These are phyloP conservation scores for Neopestalotiopsis sp. DNA, from an alignment of 2,329 filamentous ascomycete genomes.

Conservation along the genomic window DNA sequence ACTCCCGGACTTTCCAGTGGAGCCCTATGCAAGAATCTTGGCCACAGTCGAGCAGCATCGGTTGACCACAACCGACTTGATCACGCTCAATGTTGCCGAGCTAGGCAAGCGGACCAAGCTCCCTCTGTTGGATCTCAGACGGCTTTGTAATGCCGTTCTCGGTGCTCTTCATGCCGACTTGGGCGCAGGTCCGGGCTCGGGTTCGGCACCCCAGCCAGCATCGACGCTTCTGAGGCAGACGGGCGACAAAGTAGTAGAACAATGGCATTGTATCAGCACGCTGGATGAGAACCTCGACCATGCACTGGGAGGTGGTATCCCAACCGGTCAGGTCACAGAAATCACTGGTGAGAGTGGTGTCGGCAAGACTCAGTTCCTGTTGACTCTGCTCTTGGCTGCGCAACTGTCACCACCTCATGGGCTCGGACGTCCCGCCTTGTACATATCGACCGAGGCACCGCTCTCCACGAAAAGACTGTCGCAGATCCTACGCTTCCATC, in stretches of 20 bases:
- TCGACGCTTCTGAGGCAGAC: conserved; percentile 35
- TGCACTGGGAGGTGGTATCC: conserved; percentile 78
- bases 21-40: conserved; percentile 75
- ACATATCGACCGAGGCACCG: conserved; percentile 91
- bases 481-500: conserved; percentile 77
- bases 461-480: conserved; percentile 81
- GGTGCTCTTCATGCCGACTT: conserved; percentile 70
- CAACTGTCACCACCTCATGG: conserved; percentile 80
- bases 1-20: conserved; percentile 78
- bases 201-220: conserved; percentile 20
- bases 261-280: conserved; percentile 74
- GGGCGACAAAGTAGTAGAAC: conserved; percentile 42
- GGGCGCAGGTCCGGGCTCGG: conserved; percentile 32
- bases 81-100: conserved; percentile 82
- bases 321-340: conserved; percentile 82
- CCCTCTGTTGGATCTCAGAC: conserved; percentile 79
- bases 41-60: conserved; percentile 79
- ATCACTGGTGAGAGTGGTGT: conserved; percentile 91
- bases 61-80: conserved; percentile 81
- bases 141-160: conserved; percentile 71
- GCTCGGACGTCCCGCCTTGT: conserved; percentile 77
- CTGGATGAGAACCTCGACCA: conserved; percentile 76
- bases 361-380: conserved; percentile 93
- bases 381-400: conserved; percentile 81
- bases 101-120: conserved; percentile 86